Percentiles rank a stretch among this genome's conserved stretches.
Evolutionary conservation across 2,329 filamentous ascomycete species (phyloP).

Genomic region (Microcyclosporella mali): DNA sequence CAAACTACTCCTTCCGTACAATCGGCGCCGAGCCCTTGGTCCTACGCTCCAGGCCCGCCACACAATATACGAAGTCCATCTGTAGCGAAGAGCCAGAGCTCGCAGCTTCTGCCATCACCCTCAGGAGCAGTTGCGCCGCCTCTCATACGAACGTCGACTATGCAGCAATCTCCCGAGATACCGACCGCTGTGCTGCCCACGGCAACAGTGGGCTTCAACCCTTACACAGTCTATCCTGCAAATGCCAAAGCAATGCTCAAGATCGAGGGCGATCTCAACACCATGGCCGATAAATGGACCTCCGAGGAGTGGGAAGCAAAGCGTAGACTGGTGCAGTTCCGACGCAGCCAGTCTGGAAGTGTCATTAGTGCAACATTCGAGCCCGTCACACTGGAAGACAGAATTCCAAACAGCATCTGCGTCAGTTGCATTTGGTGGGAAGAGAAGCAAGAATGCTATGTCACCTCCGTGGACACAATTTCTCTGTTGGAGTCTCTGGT

Average conservation of each 20-base stretch:
- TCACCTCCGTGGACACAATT: conserved; percentile 96
- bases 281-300: conserved; percentile 79
- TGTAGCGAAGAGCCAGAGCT: conserved; percentile 20
- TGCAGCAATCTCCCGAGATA: conserved; percentile 51
- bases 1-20: conserved; percentile 27
- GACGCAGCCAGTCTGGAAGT: conserved; percentile 71
- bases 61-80: conserved; percentile 25
- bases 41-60: conserved; percentile 20
- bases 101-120: conserved; percentile 41
- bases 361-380: conserved; percentile 76
- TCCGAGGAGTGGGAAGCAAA: conserved; percentile 72
- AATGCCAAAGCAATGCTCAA: conserved; percentile 74
- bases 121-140: conserved; percentile 47
- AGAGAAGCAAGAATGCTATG: conserved; percentile 82
- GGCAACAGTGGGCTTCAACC: conserved; percentile 55
- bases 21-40: conserved; percentile 32
- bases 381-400: conserved; percentile 69
- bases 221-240: conserved; percentile 68
- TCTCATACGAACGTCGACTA: conserved; percentile 61
- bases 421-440: conserved; percentile 98
- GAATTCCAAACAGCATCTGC: conserved; percentile 77
- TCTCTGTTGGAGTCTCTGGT: conserved; percentile 89
- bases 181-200: conserved; percentile 27
- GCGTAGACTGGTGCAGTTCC: conserved; percentile 82
- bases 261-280: conserved; percentile 75